These are phyloP conservation scores for Candida ponderosae DNA, from an alignment of 805 yeast genomes.

Conservation along the genomic window DNA sequence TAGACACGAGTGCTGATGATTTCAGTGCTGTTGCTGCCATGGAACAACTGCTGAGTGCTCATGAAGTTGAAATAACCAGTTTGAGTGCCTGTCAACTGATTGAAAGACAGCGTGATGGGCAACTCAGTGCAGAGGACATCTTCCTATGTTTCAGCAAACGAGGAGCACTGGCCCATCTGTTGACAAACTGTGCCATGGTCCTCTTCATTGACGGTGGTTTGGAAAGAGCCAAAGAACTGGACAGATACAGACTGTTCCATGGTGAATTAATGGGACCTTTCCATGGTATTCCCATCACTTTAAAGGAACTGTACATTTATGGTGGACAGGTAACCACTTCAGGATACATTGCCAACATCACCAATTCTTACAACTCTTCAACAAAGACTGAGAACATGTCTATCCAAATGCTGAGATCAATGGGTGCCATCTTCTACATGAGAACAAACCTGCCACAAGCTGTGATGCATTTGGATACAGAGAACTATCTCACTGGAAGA, in stretches of 20 bases:
- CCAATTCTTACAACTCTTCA: constrained; percentile 14
- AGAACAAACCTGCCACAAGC: constrained; percentile 57
- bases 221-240: constrained; percentile 47
- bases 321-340: constrained; percentile 45
- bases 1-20: too few relatives aligned
- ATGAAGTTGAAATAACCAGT: too few relatives aligned
- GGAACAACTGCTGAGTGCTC: too few relatives aligned
- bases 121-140: too few relatives aligned
- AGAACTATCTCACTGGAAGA: constrained; percentile 45
- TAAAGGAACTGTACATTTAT: constrained; percentile 51
- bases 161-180: constrained; percentile 51
- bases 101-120: too few relatives aligned
- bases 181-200: constrained; percentile 29
- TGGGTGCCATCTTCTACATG: constrained; percentile 51
- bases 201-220: constrained; percentile 52
- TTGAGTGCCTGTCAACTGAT: too few relatives aligned
- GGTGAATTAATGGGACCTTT: constrained; percentile 49
- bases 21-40: too few relatives aligned
- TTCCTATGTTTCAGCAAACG: constrained; percentile 51
- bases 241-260: constrained; percentile 34
- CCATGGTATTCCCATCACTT: constrained; percentile 55
- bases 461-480: constrained; percentile 54
- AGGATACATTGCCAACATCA: constrained; percentile 43
- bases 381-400: constrained; percentile 36
- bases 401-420: constrained; percentile 23